A percentile compares a stretch with the other conserved stretches of the same genome.
These are phyloP conservation scores for Euphorbia tirucalli DNA, from an alignment of 345 rosid genomes.

Conservation along the genomic window DNA sequence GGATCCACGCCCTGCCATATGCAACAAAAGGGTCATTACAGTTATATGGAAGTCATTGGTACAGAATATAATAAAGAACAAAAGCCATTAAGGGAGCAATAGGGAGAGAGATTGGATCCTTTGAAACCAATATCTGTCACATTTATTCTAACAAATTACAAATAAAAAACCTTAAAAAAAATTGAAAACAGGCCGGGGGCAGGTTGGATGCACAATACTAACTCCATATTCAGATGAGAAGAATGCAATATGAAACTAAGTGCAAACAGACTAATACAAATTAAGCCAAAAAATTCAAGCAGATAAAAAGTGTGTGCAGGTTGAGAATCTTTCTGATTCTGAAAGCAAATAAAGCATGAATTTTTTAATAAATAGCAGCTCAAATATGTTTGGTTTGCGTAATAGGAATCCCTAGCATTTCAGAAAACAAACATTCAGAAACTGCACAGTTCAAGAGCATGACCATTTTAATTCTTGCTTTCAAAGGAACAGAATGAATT, in stretches of 20 bases:
- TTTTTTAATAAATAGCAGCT: not conserved
- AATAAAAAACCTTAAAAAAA: no score
- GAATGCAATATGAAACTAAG: not conserved
- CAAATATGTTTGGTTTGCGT: not conserved
- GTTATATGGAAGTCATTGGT: not conserved
- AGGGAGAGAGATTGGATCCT: not conserved
- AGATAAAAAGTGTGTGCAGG: not conserved
- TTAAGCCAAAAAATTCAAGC: not conserved
- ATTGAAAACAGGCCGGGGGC: no score
- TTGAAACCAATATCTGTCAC: not conserved
- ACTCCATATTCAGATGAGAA: not conserved
- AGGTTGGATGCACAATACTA: not conserved
- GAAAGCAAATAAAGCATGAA: not conserved
- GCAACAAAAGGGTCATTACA: conserved; percentile 28
- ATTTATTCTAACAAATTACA: not conserved
- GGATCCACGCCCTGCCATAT: conserved; percentile 76
- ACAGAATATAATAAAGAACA: not conserved
- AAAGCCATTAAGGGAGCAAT: not conserved
- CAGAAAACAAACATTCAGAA: not conserved
- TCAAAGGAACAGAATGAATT: not conserved
- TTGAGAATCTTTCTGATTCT: not conserved
- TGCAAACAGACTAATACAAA: not conserved
- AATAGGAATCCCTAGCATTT: not conserved
- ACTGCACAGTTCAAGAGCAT: not conserved
- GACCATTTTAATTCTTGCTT: not conserved